Conservation (phyloP, 1,139 yeast species). For the Yamadazyma trypodendri region DNA sequence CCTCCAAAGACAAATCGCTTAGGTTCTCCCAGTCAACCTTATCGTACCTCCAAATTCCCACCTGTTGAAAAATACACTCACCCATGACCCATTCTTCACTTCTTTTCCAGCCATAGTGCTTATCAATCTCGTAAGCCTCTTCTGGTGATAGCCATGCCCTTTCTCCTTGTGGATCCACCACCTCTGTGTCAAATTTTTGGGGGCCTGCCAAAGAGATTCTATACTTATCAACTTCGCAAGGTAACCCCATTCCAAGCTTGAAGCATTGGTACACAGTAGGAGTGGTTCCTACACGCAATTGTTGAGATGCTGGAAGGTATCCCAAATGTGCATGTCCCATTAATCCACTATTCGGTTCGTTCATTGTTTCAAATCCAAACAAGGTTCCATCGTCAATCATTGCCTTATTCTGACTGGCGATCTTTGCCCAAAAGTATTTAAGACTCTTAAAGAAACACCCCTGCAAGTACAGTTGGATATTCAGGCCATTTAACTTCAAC, state of each 20-base stretch:
- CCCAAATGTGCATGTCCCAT: conserved; percentile 53
- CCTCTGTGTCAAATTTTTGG: conserved; percentile 51
- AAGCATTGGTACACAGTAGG: conserved; percentile 65
- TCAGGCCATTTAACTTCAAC: conserved; percentile 63
- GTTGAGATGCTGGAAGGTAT: conserved; percentile 50
- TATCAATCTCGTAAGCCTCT: conserved; percentile 45
- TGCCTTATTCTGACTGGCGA: conserved; percentile 49
- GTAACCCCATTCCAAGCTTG: conserved; percentile 69
- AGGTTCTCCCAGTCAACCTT: conserved; percentile 23
- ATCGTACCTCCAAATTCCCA: conserved; percentile 68
- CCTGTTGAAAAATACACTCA: conserved; percentile 73
- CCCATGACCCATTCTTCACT: conserved; percentile 66
- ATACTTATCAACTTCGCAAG: conserved; percentile 65
- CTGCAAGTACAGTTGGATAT: conserved; percentile 79
- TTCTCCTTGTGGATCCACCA: conserved; percentile 65
- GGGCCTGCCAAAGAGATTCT: conserved; percentile 74
- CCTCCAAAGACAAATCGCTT: conserved; percentile 19
- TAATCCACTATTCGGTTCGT: conserved; percentile 78
- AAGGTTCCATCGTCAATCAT: conserved; percentile 54
- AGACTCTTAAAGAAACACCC: conserved; percentile 59
- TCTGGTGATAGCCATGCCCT: conserved; percentile 65
- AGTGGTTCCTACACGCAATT: conserved; percentile 62
- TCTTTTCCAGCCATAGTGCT: conserved; percentile 69
- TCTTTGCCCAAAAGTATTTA: conserved; percentile 49
- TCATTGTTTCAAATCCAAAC: conserved; percentile 81